Base-by-base conservation (phyloP, 2,329 filamentous ascomycete species). In the Ophiocordyceps camponoti-floridani region DNA sequence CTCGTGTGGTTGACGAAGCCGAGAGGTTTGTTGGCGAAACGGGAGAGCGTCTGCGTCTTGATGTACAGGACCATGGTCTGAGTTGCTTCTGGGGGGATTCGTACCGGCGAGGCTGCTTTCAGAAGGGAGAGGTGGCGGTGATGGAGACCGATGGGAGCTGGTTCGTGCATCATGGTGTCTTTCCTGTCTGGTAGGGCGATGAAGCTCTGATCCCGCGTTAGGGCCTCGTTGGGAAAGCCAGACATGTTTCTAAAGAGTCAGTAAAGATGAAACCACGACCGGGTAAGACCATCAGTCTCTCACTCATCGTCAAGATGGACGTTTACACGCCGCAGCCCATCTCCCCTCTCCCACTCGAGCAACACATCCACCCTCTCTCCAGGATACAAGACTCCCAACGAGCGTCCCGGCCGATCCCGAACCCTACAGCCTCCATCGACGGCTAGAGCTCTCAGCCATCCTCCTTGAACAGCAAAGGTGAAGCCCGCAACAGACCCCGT, bases 1-100 rank as follows among this genome's bases (percentile, higher is more conserved):
- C 46, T 45, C 0, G 54, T 56, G 43, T 53, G 50, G 38, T 56
- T 56, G 23, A 56, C 44, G n/a, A 52, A 56, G 2, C 54, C 54
- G 12, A 53, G 30, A 1, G 54, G 54, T 19, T 43, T 47, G 42
- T 56, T 54, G 6, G 47, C 49, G 10, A 49, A 45, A 4, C 51
- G 47, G 1, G 54, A 45, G 1, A 54, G 48, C 16, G 49, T 51
- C 41, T 54, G 50, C 11, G 51, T 56, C 31, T 52, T 53, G 16
- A 55, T 35, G 35, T 55, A 55, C 4, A 55, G 41, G 4, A 55
- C 28, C 1, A 55, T 42, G 0, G 52, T 56, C n/a, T 54, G 45
- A 14, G 53, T 44, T 0, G 51, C 49, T 5, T 42, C 47, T 6
- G 44, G 30, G 2, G 50, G 38, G 18, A 41, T 13, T 26, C 10